Percentiles rank a stretch among this genome's conserved stretches.
Evolutionary conservation across 495 filamentous ascomycete genomes (phyloP).

Genomic region (Neurospora sublineolata): DNA sequence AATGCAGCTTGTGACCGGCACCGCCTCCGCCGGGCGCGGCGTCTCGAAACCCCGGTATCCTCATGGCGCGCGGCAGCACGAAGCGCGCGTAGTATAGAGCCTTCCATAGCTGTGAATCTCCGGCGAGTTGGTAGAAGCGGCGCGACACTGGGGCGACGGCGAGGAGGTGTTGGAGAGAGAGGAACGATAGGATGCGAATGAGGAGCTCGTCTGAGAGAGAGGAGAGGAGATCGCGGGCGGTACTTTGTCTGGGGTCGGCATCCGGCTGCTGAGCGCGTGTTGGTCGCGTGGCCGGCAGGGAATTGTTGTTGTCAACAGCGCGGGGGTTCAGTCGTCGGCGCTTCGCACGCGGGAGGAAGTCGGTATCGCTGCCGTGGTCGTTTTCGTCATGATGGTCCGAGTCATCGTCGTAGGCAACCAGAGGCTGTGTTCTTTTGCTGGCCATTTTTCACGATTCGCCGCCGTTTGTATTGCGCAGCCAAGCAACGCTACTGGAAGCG

Average conservation of each 20-base stretch:
- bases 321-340: not conserved
- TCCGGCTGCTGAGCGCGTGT: not conserved
- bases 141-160: conserved; percentile 68
- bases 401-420: not conserved
- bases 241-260: not conserved
- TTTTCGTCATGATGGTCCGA: not conserved
- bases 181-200: conserved; percentile 68
- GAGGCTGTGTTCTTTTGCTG: not conserved
- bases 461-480: not conserved
- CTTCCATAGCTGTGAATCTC: conserved; percentile 89
- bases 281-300: not conserved
- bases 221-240: conserved; percentile 33
- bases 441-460: not conserved
- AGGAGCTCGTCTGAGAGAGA: conserved; percentile 78
- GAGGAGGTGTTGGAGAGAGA: conserved; percentile 57
- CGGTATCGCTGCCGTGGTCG: not conserved
- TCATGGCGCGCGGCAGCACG: conserved; percentile 69
- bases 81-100: conserved; percentile 78
- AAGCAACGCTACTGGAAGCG: not conserved
- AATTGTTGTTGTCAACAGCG: not conserved
- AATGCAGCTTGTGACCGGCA: conserved; percentile 37
- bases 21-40: conserved; percentile 15
- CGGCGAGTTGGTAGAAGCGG: conserved; percentile 60
- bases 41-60: conserved; percentile 57
- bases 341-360: not conserved